Percentiles rank a stretch among this genome's conserved stretches.
Evolutionary conservation across 2,329 filamentous ascomycete species (phyloP).

Genomic region (Drechslerella dactyloides): DNA sequence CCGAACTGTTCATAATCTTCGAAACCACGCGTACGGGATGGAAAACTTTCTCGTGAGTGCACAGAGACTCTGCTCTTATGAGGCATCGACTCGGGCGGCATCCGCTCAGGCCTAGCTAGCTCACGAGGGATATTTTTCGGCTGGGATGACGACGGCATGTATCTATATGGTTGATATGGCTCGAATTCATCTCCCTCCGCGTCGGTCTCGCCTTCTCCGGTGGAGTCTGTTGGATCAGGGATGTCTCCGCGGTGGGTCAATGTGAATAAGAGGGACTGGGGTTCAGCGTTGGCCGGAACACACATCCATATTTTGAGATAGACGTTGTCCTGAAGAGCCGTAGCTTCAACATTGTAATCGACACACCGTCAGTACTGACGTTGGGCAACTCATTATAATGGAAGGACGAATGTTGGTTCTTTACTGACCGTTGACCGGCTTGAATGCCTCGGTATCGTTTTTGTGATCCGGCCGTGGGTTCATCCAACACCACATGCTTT

Average conservation of each 20-base stretch:
- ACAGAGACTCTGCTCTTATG: too few relatives aligned
- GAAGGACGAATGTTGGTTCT: too few relatives aligned
- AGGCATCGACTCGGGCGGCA: too few relatives aligned
- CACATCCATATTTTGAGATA: slow-evolving; percentile 11
- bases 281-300: neutral
- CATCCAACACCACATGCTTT: slow-evolving; percentile 10
- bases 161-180: too few relatives aligned
- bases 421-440: slow-evolving; percentile 14
- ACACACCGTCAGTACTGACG: neutral
- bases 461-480: too few relatives aligned
- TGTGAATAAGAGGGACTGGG: slow-evolving; percentile 6
- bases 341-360: neutral
- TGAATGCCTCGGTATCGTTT: too few relatives aligned
- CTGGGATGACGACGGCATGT: too few relatives aligned
- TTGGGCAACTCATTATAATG: neutral
- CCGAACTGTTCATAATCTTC: too few relatives aligned
- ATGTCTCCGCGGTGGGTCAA: slow-evolving; percentile 8
- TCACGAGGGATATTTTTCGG: too few relatives aligned
- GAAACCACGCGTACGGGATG: too few relatives aligned
- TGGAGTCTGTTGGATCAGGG: neutral
- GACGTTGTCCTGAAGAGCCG: neutral
- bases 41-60: too few relatives aligned
- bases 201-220: neutral
- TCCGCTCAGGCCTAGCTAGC: too few relatives aligned
- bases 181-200: neutral